A percentile compares a stretch with the other conserved stretches of the same genome.
Evolutionary conservation across 371 early-diverging fungal genomes (phyloP).

Genomic region (Haplosporangium sp.): DNA sequence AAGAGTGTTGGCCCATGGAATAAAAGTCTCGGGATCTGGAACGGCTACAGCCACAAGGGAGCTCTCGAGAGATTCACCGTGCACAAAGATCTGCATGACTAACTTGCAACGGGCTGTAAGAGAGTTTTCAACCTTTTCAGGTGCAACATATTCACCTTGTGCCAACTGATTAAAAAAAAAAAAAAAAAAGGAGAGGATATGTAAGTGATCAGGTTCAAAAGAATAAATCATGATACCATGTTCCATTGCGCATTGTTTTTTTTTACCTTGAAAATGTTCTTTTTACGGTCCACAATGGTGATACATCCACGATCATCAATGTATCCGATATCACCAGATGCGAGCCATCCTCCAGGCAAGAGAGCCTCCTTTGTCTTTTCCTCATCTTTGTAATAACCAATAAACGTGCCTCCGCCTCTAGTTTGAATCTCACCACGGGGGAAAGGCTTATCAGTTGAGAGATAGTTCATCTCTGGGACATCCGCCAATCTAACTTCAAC

Average conservation of each 20-base stretch:
- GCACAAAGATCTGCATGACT: constrained; percentile 75
- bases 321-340: constrained; percentile 91
- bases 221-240: no score
- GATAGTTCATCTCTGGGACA: constrained; percentile 92
- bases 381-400: constrained; percentile 87
- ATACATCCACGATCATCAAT: constrained; percentile 81
- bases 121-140: constrained; percentile 83
- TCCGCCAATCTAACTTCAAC: constrained; percentile 87
- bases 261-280: constrained; percentile 94
- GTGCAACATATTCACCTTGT: constrained; percentile 97
- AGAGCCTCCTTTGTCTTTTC: constrained; percentile 84
- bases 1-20: constrained; percentile 55
- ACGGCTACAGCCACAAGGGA: constrained; percentile 85
- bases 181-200: not conserved
- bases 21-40: constrained; percentile 75
- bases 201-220: no score
- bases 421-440: constrained; percentile 93
- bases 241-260: not conserved
- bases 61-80: constrained; percentile 89
- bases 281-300: constrained; percentile 93
- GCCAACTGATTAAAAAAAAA: constrained; percentile 35
- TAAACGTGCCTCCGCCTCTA: constrained; percentile 84
- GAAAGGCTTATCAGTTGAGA: constrained; percentile 74
- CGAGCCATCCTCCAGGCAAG: constrained; percentile 90
- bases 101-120: constrained; percentile 50